Evolutionary conservation across 495 filamentous ascomycete genomes (phyloP).

Genomic region (Trichoderma gamsii): DNA sequence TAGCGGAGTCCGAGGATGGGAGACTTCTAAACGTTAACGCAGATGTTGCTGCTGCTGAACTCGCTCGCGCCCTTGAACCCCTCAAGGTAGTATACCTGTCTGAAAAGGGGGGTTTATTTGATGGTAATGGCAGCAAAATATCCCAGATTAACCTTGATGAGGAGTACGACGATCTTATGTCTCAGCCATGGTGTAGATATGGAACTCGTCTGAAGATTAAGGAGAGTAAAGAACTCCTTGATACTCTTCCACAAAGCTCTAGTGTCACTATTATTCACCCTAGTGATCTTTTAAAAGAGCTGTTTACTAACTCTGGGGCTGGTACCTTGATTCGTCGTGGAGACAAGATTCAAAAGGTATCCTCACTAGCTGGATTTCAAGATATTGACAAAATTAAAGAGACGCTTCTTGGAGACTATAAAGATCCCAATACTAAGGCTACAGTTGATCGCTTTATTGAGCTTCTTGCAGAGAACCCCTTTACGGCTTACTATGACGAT

Average conservation of each 20-base stretch:
- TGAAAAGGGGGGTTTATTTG: slow-evolving; percentile 94
- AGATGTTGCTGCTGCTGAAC: slow-evolving; percentile 90
- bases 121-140: slow-evolving; percentile 92
- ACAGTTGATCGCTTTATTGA: slow-evolving; percentile 85
- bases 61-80: slow-evolving; percentile 83
- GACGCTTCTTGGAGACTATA: slow-evolving; percentile 77
- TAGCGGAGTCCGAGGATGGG: slow-evolving; percentile 90
- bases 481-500: slow-evolving; percentile 94
- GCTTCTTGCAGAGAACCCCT: slow-evolving; percentile 64
- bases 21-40: slow-evolving; percentile 98
- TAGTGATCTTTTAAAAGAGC: slow-evolving; percentile 86
- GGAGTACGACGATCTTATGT: slow-evolving; percentile 93
- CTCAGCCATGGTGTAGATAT: slow-evolving; percentile 91
- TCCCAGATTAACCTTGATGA: slow-evolving; percentile 97
- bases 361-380: slow-evolving; percentile 69
- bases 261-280: slow-evolving; percentile 98
- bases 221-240: slow-evolving; percentile 92
- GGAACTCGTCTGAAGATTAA: slow-evolving; percentile 97
- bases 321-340: slow-evolving; percentile 92
- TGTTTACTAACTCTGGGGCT: slow-evolving; percentile 93
- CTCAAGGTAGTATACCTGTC: slow-evolving; percentile 97
- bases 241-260: slow-evolving; percentile 72
- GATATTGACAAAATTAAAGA: slow-evolving; percentile 72
- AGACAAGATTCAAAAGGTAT: slow-evolving; percentile 77
- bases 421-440: slow-evolving; percentile 72